Percentiles rank a stretch among this genome's conserved stretches.
Conservation (phyloP, 2,329 filamentous ascomycete species). For the Ophiocordyceps polyrhachis-furcata region DNA sequence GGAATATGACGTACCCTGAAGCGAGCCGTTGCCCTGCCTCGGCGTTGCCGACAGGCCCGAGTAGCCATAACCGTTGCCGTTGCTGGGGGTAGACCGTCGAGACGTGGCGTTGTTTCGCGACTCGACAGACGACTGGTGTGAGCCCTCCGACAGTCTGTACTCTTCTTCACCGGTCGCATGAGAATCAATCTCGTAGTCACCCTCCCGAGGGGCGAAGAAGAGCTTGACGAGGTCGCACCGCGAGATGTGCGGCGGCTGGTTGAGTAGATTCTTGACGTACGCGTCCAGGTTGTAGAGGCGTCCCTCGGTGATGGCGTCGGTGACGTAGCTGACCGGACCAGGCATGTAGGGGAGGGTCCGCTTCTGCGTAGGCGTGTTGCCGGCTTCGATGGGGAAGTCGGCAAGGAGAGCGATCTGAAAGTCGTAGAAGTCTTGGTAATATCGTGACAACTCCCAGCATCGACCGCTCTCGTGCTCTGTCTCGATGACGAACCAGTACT, state of each 20-base stretch:
- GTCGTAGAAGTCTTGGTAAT: conserved; percentile 98
- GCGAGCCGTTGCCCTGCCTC: conserved; percentile 11
- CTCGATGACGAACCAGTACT: conserved; percentile 98
- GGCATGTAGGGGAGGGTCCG: conserved; percentile 93
- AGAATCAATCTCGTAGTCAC: conserved; percentile 83
- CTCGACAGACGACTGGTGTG: conserved; percentile 45
- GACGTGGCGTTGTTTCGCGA: conserved; percentile 42
- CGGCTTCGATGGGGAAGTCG: conserved; percentile 81
- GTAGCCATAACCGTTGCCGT: conserved; percentile 39
- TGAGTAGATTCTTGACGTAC: conserved; percentile 82
- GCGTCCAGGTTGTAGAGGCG: conserved; percentile 83
- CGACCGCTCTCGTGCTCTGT: conserved; percentile 76
- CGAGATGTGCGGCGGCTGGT: conserved; percentile 68
- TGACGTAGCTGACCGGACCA: conserved; percentile 91
- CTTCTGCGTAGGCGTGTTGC: conserved; percentile 60
- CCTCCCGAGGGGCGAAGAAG: conserved; percentile 77
- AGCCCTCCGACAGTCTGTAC: conserved; percentile 55
- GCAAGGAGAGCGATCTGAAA: conserved; percentile 92
- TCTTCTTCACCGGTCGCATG: conserved; percentile 50
- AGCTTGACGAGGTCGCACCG: conserved; percentile 69
- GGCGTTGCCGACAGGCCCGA: conserved; percentile 33
- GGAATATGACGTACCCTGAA: not conserved
- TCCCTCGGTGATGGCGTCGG: conserved; percentile 90
- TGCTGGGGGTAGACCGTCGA: conserved; percentile 45
- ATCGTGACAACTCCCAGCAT: conserved; percentile 81